These are phyloP conservation scores for Alternaria postmessia DNA, from an alignment of 2,329 filamentous ascomycete genomes.

Conservation along the genomic window DNA sequence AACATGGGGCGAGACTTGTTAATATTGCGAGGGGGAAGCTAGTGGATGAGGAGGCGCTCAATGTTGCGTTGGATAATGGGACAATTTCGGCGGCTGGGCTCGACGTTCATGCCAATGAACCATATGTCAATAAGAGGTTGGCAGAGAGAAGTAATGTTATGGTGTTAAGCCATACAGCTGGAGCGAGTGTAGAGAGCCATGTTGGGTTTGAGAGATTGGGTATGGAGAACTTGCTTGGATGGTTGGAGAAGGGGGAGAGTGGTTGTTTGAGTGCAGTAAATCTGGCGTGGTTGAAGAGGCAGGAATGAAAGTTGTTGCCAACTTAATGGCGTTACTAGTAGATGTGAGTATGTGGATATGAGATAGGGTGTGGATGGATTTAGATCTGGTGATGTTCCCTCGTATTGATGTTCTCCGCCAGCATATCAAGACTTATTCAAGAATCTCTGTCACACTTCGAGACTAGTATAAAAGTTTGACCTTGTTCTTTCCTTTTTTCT, in stretches of 20 bases:
- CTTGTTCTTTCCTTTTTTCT: not conserved
- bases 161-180: constrained; percentile 73
- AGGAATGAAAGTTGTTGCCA: not conserved
- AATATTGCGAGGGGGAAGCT: constrained; percentile 72
- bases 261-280: constrained; percentile 70
- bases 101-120: constrained; percentile 71
- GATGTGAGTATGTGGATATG: not conserved
- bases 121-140: constrained; percentile 60
- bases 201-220: constrained; percentile 71
- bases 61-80: constrained; percentile 64
- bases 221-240: constrained; percentile 72
- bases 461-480: not conserved
- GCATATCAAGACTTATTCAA: not conserved
- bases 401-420: not conserved
- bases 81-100: constrained; percentile 64
- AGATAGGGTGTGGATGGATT: not conserved
- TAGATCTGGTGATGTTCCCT: not conserved
- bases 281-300: constrained; percentile 58
- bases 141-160: constrained; percentile 59
- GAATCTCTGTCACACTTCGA: not conserved
- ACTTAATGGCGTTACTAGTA: not conserved
- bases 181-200: constrained; percentile 71
- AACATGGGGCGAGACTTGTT: constrained; percentile 65
- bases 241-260: constrained; percentile 59
- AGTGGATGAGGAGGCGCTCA: constrained; percentile 71